phyloP scores from a whole-genome alignment of 1,284 basidiomycete species.

The Hemileia vastatrix region DNA sequence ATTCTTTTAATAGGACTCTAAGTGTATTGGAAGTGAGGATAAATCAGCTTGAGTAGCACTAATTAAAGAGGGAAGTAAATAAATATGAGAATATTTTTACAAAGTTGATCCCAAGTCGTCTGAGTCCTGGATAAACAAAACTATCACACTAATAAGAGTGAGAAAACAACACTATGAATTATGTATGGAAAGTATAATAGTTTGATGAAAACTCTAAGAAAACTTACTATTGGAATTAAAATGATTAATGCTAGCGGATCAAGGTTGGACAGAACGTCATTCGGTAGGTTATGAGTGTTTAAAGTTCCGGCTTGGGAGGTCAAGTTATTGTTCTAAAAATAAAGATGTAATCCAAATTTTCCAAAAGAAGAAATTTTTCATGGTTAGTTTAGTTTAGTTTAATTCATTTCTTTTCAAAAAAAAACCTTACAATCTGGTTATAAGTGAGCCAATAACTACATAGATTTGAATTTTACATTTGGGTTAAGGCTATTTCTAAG shows the following conservation, averaged over 20 bases:
- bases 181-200: constrained; percentile 2
- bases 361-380: constrained; percentile 17
- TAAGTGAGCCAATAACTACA: constrained; percentile 55
- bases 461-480: no score
- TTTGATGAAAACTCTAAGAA: no score
- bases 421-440: constrained; percentile 42
- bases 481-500: no score
- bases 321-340: constrained; percentile 56
- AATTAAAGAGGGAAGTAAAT: no score
- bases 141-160: constrained; percentile 38
- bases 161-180: constrained; percentile 35
- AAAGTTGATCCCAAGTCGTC: constrained; percentile 58
- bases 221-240: constrained; percentile 47
- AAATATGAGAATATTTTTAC: constrained; percentile 28
- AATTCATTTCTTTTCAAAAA: no score
- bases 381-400: constrained; percentile 51
- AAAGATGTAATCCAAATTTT: no score
- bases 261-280: constrained; percentile 69
- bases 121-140: constrained; percentile 60
- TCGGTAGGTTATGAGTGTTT: constrained; percentile 50
- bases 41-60: not conserved
- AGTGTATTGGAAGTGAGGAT: not conserved
- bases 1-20: constrained; percentile 61
- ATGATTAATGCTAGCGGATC: constrained; percentile 63
- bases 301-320: constrained; percentile 48